Conservation (phyloP, 1,284 basidiomycete species). For the Leccinum subfulvum region DNA sequence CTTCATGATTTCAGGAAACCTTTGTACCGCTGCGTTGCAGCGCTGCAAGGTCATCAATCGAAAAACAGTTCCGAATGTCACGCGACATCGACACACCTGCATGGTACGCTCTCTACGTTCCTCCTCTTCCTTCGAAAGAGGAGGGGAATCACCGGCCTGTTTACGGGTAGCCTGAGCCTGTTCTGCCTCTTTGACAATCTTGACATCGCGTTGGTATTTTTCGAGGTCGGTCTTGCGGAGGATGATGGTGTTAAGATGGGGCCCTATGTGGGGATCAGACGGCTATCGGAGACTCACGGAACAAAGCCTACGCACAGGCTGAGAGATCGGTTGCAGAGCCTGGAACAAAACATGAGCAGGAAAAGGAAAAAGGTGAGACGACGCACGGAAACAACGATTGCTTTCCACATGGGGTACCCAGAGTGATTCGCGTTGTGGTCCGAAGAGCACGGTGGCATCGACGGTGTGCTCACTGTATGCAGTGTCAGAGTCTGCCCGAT, state of each 20-base stretch:
- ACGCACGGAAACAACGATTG: constrained; percentile 22
- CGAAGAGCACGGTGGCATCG: background rate
- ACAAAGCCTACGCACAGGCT: constrained; percentile 10
- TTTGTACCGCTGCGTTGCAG: constrained; percentile 6
- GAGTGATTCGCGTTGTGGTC: background rate
- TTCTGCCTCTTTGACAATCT: constrained; percentile 3
- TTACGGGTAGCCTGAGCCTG: background rate
- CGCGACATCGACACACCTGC: constrained; percentile 9
- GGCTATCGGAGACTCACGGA: background rate
- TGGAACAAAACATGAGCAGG: background rate
- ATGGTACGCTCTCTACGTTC: background rate
- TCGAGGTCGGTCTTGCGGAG: constrained; percentile 23
- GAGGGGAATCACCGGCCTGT: background rate
- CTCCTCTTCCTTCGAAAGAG: background rate
- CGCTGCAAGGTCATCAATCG: constrained; percentile 11
- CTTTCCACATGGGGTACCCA: constrained; percentile 27
- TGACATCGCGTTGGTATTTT: constrained; percentile 6
- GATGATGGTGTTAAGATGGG: constrained; percentile 6
- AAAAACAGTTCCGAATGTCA: background rate
- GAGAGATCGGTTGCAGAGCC: background rate
- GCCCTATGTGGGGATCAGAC: constrained; percentile 21
- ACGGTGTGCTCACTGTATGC: constrained; percentile 17
- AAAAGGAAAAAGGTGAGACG: background rate
- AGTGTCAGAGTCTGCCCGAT: background rate
- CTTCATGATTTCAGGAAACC: constrained; percentile 25